Conservation (phyloP, 257 asterid genomes). For the Solanum okadae region DNA sequence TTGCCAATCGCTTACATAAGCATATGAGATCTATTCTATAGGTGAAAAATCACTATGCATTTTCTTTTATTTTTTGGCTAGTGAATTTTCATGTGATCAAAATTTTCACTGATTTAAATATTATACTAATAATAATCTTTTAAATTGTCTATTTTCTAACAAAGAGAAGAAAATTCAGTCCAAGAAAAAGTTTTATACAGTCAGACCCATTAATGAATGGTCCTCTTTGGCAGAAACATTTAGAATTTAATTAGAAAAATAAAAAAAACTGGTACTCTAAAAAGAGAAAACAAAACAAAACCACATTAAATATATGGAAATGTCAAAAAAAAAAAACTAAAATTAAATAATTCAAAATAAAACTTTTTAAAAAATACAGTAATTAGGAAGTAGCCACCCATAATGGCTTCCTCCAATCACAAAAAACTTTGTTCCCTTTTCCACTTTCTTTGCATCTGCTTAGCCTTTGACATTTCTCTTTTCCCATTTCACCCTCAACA, state of each 20-base stretch:
- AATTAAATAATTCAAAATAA: neutral
- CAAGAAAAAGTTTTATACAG: neutral
- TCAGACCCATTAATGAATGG: neutral
- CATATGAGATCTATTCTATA: neutral
- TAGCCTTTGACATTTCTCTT: conserved; percentile 33
- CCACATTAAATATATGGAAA: neutral
- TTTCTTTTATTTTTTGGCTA: neutral
- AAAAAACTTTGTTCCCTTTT: conserved; percentile 28
- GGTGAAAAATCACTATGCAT: neutral
- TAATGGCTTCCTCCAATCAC: conserved; percentile 50
- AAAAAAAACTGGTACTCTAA: neutral
- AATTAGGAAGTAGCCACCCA: conserved; percentile 27
- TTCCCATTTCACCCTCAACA: conserved; percentile 36
- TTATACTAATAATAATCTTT: neutral
- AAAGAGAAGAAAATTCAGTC: neutral
- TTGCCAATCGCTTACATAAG: neutral
- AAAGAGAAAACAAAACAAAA: neutral
- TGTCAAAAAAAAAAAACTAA: neutral
- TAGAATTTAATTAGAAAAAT: neutral
- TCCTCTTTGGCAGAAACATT: neutral
- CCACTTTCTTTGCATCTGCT: conserved; percentile 56
- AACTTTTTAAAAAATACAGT: conserved; percentile 13
- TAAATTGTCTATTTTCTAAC: neutral
- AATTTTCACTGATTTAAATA: neutral
- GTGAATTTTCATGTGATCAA: neutral